A percentile compares a stretch with the other conserved stretches of the same genome.
Evolutionary conservation across 2,329 filamentous ascomycete species (phyloP).

Genomic region (Bipolaris victoriae): DNA sequence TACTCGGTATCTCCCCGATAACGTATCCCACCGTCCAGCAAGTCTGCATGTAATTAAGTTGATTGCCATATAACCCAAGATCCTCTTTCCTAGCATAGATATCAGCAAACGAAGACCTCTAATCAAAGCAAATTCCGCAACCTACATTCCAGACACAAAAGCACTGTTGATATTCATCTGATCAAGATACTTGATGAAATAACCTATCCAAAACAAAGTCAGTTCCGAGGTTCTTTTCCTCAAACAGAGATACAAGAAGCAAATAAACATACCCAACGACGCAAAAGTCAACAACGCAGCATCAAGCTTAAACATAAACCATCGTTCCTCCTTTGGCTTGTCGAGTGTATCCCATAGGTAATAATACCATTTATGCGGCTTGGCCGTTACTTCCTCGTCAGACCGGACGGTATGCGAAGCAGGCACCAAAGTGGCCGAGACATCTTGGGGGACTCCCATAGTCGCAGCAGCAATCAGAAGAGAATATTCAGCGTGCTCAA

Average conservation of each 20-base stretch:
- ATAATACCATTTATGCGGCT: conserved; percentile 21
- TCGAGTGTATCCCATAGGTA: conserved; percentile 33
- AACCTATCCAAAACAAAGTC: neutral
- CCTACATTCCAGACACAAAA: conserved; percentile 35
- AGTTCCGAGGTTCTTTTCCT: neutral
- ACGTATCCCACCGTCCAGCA: conserved; percentile 68
- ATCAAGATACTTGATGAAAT: conserved; percentile 32
- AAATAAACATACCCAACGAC: conserved; percentile 43
- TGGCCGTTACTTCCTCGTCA: neutral
- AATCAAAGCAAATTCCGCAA: neutral
- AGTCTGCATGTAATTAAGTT: conserved; percentile 55
- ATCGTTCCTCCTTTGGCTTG: conserved; percentile 28
- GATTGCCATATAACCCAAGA: conserved; percentile 28
- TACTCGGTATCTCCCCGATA: conserved; percentile 30
- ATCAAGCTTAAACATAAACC: conserved; percentile 36
- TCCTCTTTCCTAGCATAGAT: conserved; percentile 25
- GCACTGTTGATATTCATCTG: conserved; percentile 34
- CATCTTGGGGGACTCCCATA: conserved; percentile 5
- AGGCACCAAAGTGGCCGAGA: neutral
- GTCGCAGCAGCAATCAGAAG: neutral
- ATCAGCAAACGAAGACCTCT: neutral
- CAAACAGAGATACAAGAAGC: neutral
- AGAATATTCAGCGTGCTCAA: too few species aligned
- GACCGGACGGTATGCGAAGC: neutral
- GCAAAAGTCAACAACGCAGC: conserved; percentile 57